phyloP scores from a whole-genome alignment of 306 rosid genomes.

The Quercus glauca region DNA sequence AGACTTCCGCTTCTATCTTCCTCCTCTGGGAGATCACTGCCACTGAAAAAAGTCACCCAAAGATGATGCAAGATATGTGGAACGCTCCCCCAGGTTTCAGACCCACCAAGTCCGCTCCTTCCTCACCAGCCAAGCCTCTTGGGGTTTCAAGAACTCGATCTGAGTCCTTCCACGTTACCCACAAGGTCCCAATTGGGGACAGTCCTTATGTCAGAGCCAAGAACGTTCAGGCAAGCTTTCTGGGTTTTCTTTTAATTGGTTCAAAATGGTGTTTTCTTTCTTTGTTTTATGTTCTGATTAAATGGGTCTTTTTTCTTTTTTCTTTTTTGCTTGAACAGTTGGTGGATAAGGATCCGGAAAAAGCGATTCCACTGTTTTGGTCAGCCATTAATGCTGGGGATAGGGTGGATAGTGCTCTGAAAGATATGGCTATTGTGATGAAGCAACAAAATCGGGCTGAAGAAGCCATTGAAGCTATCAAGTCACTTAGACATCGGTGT shows the following conservation, averaged over 20 bases:
- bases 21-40: slow-evolving; percentile 8
- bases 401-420: slow-evolving; percentile 94
- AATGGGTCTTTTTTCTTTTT: not conserved
- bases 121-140: slow-evolving; percentile 92
- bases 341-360: slow-evolving; percentile 96
- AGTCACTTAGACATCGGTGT: slow-evolving; percentile 77
- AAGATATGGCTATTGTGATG: slow-evolving; percentile 99
- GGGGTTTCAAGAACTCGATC: slow-evolving; percentile 68
- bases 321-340: slow-evolving; percentile 38
- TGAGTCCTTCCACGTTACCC: slow-evolving; percentile 74
- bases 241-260: not conserved
- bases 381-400: slow-evolving; percentile 96
- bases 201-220: slow-evolving; percentile 96
- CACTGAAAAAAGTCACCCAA: not conserved
- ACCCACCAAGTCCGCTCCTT: slow-evolving; percentile 94
- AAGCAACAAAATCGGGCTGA: slow-evolving; percentile 94
- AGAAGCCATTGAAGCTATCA: slow-evolving; percentile 96
- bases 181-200: slow-evolving; percentile 86
- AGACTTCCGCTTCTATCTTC: not conserved
- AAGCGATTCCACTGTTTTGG: slow-evolving; percentile 94
- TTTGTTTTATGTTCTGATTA: not conserved
- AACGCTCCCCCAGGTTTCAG: slow-evolving; percentile 93
- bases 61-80: slow-evolving; percentile 89
- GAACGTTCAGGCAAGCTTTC: slow-evolving; percentile 70
- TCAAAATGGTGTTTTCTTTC: not conserved